These are phyloP conservation scores for Reticulascus tulasneorum DNA, from an alignment of 2,329 filamentous ascomycete genomes.

Conservation along the genomic window DNA sequence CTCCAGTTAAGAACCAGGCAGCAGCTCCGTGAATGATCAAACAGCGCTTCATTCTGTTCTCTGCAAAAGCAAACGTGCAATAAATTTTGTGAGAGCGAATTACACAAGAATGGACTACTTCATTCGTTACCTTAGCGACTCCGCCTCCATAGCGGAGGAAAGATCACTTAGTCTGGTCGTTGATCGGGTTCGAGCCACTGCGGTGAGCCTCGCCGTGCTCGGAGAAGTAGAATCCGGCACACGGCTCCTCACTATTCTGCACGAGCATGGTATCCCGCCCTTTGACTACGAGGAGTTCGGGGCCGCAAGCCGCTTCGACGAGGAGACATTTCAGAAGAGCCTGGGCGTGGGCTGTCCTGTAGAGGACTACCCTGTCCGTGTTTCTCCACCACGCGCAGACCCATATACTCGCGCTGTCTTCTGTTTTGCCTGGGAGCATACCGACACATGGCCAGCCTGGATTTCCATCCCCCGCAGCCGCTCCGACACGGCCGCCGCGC, in stretches of 20 bases:
- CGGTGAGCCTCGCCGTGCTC: neutral
- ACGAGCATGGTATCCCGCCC: neutral
- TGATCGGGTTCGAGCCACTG: neutral
- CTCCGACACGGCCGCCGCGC: neutral
- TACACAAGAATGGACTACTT: conserved; percentile 7
- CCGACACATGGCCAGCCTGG: neutral
- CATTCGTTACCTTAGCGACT: conserved; percentile 1
- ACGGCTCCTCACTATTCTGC: neutral
- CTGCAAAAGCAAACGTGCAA: no score
- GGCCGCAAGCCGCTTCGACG: neutral
- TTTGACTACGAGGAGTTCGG: conserved; percentile 1
- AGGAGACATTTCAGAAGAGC: neutral
- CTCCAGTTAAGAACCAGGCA: no score
- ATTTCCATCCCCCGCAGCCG: no score
- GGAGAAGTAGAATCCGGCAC: neutral
- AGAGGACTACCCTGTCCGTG: neutral
- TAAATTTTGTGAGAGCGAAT: no score
- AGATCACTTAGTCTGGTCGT: neutral
- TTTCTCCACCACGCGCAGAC: neutral
- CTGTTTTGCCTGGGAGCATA: neutral
- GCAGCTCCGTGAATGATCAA: no score
- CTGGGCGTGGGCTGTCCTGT: neutral
- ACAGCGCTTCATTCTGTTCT: no score
- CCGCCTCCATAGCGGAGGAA: conserved; percentile 1
- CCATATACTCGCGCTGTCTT: conserved; percentile 1